Conservation (phyloP, 805 yeast genomes). For the Hanseniaspora vineae region DNA sequence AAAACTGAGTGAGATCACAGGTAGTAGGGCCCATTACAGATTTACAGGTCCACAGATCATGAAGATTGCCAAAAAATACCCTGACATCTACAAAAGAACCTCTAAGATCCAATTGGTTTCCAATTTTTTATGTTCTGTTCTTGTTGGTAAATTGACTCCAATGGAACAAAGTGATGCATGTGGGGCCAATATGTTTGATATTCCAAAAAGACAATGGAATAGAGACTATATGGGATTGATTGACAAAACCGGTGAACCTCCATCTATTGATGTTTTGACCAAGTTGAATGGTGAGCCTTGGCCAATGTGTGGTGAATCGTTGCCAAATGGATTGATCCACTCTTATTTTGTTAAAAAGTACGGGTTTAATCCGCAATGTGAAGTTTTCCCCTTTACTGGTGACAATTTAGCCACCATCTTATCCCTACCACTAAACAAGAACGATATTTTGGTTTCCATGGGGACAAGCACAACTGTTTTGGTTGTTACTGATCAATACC, state of each 20-base stretch:
- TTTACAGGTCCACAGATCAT: slow-evolving; percentile 90
- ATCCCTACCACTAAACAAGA: slow-evolving; percentile 61
- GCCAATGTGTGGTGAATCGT: slow-evolving; percentile 29
- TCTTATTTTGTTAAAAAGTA: slow-evolving; percentile 50
- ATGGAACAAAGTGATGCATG: slow-evolving; percentile 82
- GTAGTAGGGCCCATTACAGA: slow-evolving; percentile 79
- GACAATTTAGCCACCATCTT: slow-evolving; percentile 84
- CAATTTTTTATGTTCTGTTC: slow-evolving; percentile 58
- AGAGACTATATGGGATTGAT: slow-evolving; percentile 37
- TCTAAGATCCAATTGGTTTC: slow-evolving; percentile 61
- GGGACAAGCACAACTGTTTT: slow-evolving; percentile 91
- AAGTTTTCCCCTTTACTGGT: slow-evolving; percentile 71
- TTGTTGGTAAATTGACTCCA: slow-evolving; percentile 49
- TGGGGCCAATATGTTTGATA: slow-evolving; percentile 83
- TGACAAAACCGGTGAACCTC: slow-evolving; percentile 20
- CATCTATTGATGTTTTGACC: slow-evolving; percentile 20
- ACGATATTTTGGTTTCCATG: slow-evolving; percentile 68
- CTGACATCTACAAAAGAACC: slow-evolving; percentile 43
- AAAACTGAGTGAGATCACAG: slow-evolving; percentile 53
- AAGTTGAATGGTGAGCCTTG: slow-evolving; percentile 29
- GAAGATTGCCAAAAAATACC: slow-evolving; percentile 43
- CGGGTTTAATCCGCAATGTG: slow-evolving; percentile 46
- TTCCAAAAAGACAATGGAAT: slow-evolving; percentile 42
- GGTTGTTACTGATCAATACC: slow-evolving; percentile 62
- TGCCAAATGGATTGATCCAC: slow-evolving; percentile 43